Evolutionary conservation across 1,284 basidiomycete species (phyloP).

Genomic region (Schizophyllum commune): DNA sequence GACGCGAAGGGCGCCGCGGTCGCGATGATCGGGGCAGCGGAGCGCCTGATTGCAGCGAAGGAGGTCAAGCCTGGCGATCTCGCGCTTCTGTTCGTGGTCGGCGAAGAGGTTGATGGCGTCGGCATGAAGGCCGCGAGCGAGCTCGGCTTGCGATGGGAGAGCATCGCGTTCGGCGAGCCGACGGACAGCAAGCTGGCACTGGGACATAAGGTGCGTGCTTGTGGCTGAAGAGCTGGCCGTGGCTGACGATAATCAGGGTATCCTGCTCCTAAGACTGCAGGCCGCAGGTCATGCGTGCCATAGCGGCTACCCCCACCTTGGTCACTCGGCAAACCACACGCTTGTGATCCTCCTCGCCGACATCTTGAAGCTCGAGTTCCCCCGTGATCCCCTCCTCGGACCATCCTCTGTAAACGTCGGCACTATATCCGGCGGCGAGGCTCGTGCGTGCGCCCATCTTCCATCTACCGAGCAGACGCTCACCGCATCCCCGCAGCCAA

Average conservation of each 20-base stretch:
- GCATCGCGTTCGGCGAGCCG: conserved; percentile 2
- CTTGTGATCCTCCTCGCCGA: conserved; percentile 1
- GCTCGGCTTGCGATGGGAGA: conserved; percentile 6
- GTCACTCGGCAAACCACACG: conserved; percentile 4
- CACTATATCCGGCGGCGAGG: conserved; percentile 5
- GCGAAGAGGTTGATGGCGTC: conserved; percentile 6
- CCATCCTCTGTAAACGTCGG: conserved; percentile 5
- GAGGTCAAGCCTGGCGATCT: conserved; percentile 4
- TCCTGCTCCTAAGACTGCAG: conserved; percentile 2
- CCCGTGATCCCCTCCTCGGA: conserved; percentile 1
- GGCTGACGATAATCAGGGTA: conserved; percentile 1
- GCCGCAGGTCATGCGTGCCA: conserved; percentile 2
- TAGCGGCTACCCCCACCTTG: conserved; percentile 8
- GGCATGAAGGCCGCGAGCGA: conserved; percentile 7
- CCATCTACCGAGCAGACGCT: neutral
- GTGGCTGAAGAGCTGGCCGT: neutral
- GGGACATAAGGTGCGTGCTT: neutral
- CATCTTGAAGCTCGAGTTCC: conserved; percentile 3
- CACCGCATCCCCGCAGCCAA: neutral
- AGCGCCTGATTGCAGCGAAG: conserved; percentile 1
- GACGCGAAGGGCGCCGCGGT: conserved; percentile 7
- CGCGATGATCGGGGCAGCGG: conserved; percentile 4
- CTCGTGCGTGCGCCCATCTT: conserved; percentile 1
- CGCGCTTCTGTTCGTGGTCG: conserved; percentile 6
- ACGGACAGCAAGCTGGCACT: neutral